These are phyloP conservation scores for Penicillium sp. DNA, from an alignment of 2,329 filamentous ascomycete genomes.

Conservation along the genomic window DNA sequence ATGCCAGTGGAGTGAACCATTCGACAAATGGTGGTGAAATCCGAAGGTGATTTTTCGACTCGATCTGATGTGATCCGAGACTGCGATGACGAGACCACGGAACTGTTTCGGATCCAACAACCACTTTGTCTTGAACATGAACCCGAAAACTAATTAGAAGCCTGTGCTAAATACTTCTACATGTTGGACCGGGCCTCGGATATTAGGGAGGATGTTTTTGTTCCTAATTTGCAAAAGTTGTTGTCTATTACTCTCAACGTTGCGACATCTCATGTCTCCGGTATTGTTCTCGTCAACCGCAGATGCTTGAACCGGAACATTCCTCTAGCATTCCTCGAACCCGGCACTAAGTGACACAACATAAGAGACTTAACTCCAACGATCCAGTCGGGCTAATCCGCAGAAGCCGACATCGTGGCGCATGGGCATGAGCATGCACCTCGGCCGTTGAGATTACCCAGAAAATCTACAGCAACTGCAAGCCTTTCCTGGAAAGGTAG, in stretches of 20 bases:
- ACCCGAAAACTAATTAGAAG: neutral
- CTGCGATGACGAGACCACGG: constrained; percentile 19
- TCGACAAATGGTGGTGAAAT: neutral
- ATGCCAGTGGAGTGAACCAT: neutral
- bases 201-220: neutral
- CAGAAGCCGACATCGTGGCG: neutral
- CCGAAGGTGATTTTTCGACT: constrained; percentile 8
- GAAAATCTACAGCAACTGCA: neutral
- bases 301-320: too few relatives aligned
- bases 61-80: constrained; percentile 21
- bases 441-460: neutral
- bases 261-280: too few relatives aligned
- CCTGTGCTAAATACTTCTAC: neutral
- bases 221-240: too few relatives aligned
- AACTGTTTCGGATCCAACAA: constrained; percentile 4
- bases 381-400: too few relatives aligned
- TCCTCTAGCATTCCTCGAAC: neutral
- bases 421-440: neutral
- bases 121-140: neutral
- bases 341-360: neutral
- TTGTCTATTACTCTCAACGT: too few relatives aligned
- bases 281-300: too few relatives aligned
- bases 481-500: neutral
- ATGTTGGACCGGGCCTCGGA: neutral
- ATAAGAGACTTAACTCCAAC: neutral